Evolutionary conservation across 2,329 filamentous ascomycete genomes (phyloP).

Genomic region (Fusarium protoensiforme): DNA sequence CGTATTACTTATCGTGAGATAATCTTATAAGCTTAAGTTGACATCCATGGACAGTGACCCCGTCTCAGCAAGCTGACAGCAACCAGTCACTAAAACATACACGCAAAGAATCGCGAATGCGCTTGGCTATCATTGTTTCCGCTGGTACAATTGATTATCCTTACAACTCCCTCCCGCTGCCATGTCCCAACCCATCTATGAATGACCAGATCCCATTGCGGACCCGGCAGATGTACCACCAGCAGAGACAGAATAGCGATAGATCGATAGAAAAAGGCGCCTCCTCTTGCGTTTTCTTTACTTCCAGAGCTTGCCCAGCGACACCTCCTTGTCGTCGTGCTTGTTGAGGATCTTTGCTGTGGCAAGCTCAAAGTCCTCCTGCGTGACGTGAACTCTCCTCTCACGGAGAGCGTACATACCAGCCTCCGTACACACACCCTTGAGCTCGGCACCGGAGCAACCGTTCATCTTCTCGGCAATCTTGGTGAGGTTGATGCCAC

Average conservation of each 20-base stretch:
- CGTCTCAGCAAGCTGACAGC: not conserved
- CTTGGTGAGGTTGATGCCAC: constrained; percentile 97
- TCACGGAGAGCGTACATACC: constrained; percentile 98
- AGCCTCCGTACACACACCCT: constrained; percentile 98
- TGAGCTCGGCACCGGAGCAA: constrained; percentile 95
- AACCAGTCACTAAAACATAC: not conserved
- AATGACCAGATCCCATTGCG: constrained; percentile 33
- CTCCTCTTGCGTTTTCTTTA: constrained; percentile 42
- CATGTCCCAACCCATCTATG: constrained; percentile 42
- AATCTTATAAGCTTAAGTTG: not conserved
- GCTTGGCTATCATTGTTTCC: constrained; percentile 24
- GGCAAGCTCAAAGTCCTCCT: constrained; percentile 98
- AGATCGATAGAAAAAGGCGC: constrained; percentile 28
- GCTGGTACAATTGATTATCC: constrained; percentile 50
- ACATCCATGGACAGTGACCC: not conserved
- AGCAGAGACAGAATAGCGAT: constrained; percentile 37
- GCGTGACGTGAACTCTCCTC: constrained; percentile 95
- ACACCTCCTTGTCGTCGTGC: constrained; percentile 98
- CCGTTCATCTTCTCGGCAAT: constrained; percentile 99
- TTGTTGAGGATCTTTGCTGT: constrained; percentile 99
- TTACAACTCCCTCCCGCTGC: constrained; percentile 47
- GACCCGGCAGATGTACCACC: constrained; percentile 34
- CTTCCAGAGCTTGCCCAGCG: constrained; percentile 83
- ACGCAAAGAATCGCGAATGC: constrained; percentile 1
- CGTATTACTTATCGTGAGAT: not conserved